Evolutionary conservation across 2,329 filamentous ascomycete genomes (phyloP).

Genomic region (Orbilia oligospora): DNA sequence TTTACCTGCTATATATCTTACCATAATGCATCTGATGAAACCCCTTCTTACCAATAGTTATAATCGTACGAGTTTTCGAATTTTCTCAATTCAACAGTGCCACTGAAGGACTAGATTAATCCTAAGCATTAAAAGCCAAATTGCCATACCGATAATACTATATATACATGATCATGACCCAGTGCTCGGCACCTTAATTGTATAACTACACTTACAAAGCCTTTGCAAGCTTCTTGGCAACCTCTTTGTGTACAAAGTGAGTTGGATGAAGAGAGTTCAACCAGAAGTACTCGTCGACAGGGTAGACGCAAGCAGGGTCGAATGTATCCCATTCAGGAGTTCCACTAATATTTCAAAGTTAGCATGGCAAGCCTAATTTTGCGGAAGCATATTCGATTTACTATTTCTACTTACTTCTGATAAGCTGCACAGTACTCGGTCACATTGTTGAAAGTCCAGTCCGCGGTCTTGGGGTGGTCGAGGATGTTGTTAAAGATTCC

Average conservation of each 20-base stretch:
- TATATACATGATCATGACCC: background rate
- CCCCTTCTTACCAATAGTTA: background rate
- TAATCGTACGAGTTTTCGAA: background rate
- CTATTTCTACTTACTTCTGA: conserved; percentile 69
- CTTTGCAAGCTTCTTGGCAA: conserved; percentile 71
- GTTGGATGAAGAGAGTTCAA: conserved; percentile 77
- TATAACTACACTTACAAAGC: conserved; percentile 64
- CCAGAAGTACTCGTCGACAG: conserved; percentile 77
- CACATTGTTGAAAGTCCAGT: conserved; percentile 71
- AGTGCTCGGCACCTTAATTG: background rate
- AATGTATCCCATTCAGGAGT: conserved; percentile 68
- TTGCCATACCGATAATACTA: background rate
- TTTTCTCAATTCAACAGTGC: conserved; percentile 2
- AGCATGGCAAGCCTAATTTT: background rate
- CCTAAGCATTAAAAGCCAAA: background rate
- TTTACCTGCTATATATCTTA: background rate
- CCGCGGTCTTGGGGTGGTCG: conserved; percentile 69
- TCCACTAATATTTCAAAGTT: conserved; percentile 66
- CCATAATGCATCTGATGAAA: conserved; percentile 23
- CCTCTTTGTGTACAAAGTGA: conserved; percentile 74
- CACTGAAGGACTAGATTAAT: background rate
- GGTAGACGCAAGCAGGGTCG: conserved; percentile 70
- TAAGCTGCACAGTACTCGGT: conserved; percentile 73
- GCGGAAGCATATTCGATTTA: background rate
- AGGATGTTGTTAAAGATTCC: conserved; percentile 71